Evolutionary conservation across 2,329 filamentous ascomycete genomes (phyloP).

Genomic region (Westerdykella ornata): DNA sequence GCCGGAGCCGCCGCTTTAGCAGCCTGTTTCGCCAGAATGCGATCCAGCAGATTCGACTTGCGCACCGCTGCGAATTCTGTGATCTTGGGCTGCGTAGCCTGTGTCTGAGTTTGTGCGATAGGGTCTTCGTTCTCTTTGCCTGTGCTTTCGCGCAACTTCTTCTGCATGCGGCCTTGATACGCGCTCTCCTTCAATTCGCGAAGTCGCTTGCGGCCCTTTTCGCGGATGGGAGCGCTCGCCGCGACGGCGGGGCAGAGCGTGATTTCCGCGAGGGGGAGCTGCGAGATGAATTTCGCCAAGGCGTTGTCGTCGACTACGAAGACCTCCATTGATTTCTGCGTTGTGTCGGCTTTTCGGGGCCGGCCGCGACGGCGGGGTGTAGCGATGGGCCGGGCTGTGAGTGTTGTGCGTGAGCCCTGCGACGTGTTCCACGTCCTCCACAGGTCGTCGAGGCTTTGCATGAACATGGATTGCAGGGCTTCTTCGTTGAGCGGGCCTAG

Average conservation of each 20-base stretch:
- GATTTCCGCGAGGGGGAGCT: slow-evolving; percentile 52
- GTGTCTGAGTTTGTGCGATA: slow-evolving; percentile 5
- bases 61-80: slow-evolving; percentile 37
- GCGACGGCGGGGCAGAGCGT: slow-evolving; percentile 46
- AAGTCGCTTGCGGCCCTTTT: slow-evolving; percentile 63
- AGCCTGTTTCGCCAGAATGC: slow-evolving; percentile 47
- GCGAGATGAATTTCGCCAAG: slow-evolving; percentile 46
- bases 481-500: slow-evolving; percentile 40
- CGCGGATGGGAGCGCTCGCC: slow-evolving; percentile 52
- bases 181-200: slow-evolving; percentile 60
- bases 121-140: slow-evolving; percentile 30
- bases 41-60: slow-evolving; percentile 44
- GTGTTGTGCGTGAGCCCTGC: slow-evolving; percentile 11
- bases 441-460: slow-evolving; percentile 40
- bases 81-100: slow-evolving; percentile 31
- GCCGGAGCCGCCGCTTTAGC: slow-evolving; percentile 33
- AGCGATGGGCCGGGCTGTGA: slow-evolving; percentile 21
- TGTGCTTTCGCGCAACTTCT: slow-evolving; percentile 22
- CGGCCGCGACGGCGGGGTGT: slow-evolving; percentile 33
- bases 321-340: slow-evolving; percentile 47
- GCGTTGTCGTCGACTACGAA: slow-evolving; percentile 27
- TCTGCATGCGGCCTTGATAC: slow-evolving; percentile 27
- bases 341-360: slow-evolving; percentile 22
- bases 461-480: slow-evolving; percentile 47
- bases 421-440: slow-evolving; percentile 40